Base-by-base conservation (phyloP, 164 flowering plant species). In the Liquidambar formosana region DNA sequence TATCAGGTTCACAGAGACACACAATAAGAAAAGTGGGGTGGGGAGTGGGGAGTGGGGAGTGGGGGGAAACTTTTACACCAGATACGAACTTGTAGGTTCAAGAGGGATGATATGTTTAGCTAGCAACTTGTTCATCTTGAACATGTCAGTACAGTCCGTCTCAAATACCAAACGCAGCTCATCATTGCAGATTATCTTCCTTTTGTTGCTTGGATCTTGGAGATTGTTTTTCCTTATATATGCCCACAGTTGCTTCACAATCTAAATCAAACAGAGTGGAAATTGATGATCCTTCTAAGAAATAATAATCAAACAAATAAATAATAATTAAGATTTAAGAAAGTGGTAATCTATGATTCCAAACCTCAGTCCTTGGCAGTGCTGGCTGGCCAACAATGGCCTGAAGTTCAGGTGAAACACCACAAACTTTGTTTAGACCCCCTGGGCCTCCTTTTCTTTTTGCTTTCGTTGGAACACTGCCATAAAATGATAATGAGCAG, bases 381-480 rank as follows among this genome's bases (percentile, higher is more conserved):
- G 87, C 79, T 67, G 97, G 89, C 74, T 87, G 83, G 27, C 99
- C 97, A 76, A 92, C 97, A 69, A 95, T 81, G 65, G 83, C 84
- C 78, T 95, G 97, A 62, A 95, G 93, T 73, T 81, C 91, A 71
- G 97, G 97, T 38, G 99, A 84, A 70, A 92, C 96, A 68, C 93
- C 90, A 77, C 99, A 95, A 0, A 95, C 81, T 77, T 95, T 95
- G 83, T 84, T 95, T 26, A 92, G 72, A 49, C 99, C 97, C 5
- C 99, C 99, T 3, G 99, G 86, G 0, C 99, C 99, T 64, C 97
- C 99, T 88, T 85, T 92, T 79, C 92, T 85, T 77, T 92, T 95
- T 28, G 79, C 73, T 77, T 78, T 85, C 63, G 84, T 70, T 59
- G 81, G 85, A 74, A 82, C 77, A 81, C 96, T 92, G 87, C 73